A percentile compares a stretch with the other conserved stretches of the same genome.
Conservation (phyloP, 192 early-diverging fungal genomes). For the Coemansia sp. region DNA sequence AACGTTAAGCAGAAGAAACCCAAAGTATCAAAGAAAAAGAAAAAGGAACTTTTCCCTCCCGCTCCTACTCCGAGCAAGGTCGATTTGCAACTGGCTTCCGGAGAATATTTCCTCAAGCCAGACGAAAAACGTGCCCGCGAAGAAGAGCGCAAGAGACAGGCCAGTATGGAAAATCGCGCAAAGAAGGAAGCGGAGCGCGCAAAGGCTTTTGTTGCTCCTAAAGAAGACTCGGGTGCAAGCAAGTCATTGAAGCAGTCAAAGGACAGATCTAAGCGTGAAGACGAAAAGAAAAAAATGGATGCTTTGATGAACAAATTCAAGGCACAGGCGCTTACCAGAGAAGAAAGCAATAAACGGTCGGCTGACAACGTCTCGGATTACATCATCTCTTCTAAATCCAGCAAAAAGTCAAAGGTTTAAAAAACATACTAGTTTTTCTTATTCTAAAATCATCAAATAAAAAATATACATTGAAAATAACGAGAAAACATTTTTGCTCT, state of each 20-base stretch:
- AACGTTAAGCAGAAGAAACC: conserved; percentile 72
- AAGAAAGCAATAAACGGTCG: conserved; percentile 20
- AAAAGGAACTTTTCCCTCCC: conserved; percentile 89
- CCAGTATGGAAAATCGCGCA: conserved; percentile 65
- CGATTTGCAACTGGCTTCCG: conserved; percentile 89
- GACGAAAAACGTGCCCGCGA: conserved; percentile 65
- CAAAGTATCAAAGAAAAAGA: conserved; percentile 70
- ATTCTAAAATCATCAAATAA: not conserved
- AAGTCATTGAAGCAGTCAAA: not conserved
- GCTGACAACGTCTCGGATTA: conserved; percentile 11
- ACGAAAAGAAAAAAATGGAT: conserved; percentile 46
- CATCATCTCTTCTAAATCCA: conserved; percentile 12
- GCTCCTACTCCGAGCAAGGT: conserved; percentile 80
- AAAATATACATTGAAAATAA: not conserved
- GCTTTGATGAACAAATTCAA: conserved; percentile 51
- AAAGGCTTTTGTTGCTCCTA: conserved; percentile 79
- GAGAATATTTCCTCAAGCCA: conserved; percentile 93
- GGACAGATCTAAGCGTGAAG: conserved; percentile 8
- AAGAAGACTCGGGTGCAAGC: conserved; percentile 50
- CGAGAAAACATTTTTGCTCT: not conserved
- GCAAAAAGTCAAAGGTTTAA: conserved; percentile 34
- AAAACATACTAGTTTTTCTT: not conserved
- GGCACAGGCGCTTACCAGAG: conserved; percentile 22
- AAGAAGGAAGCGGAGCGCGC: conserved; percentile 73
- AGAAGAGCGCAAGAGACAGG: conserved; percentile 63